Base-by-base conservation (phyloP, 202 grass and related monocot species). In the Setaria viridis region DNA sequence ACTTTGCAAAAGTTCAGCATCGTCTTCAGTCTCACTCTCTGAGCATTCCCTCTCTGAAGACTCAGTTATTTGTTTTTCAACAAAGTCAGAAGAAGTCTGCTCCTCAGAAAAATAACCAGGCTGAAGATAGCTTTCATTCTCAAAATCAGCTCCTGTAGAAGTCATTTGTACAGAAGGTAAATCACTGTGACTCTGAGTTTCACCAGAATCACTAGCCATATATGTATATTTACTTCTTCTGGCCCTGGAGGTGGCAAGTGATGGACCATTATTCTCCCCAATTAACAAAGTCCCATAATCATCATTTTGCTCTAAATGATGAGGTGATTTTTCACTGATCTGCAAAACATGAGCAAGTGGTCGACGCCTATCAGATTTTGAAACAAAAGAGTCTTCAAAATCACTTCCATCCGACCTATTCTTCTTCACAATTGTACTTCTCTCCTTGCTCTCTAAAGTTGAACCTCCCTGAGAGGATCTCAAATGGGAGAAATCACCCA, bases 1-100 rank as follows among this genome's bases (percentile, higher is more conserved):
- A 91, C 89, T 81, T 88, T 42, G 77, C 49, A 88, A 59, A 85
- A 88, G 81, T 35, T 91, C 89, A 65, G 85, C 82, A 62, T 90
- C 88, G n/a, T 93, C 87, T 88, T 99, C 93, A 7, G 91, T 95
- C 75, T 92, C 94, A 67, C 83, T 92, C 72, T 95, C 93, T 70
- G 91, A 87, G 67, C 86, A 89, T 82, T 90, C 80, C 80, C 67
- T 90, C 86, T 84, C 88, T 82, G 90, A 95, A 87, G 88, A 92
- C 87, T 92, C 86, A 7, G 80, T 91, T 47, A 85, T 55, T 45
- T 82, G 74, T 62, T 91, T 94, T 70, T 80, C 80, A 74, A 92
- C 79, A 64, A 91, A 85, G 67, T 88, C 89, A 65, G 93, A 95
- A 82, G 95, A 93, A 77, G 84, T 93, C 51, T 88, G 90, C 72